Conservation (phyloP, 139 green algal species). For the Chlamydomonas asymmetrica region DNA sequence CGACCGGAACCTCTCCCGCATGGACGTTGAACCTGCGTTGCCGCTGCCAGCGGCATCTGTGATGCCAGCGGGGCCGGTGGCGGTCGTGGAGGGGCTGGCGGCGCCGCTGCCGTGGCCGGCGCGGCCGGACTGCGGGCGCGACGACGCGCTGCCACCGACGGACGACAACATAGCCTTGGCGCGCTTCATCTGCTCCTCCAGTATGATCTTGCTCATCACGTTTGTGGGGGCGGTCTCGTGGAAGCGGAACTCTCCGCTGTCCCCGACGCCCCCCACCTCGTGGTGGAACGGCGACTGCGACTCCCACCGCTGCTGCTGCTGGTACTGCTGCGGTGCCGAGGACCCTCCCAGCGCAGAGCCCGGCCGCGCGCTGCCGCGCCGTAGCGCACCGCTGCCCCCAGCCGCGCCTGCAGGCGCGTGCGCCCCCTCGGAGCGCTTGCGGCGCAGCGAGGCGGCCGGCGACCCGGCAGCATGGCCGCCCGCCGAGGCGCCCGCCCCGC, state of each 20-base stretch:
- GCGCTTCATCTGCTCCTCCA: neutral
- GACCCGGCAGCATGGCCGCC: neutral
- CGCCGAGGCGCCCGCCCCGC: neutral
- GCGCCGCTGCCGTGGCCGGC: neutral
- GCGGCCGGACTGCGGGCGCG: neutral
- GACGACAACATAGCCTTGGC: neutral
- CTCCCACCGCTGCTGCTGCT: too few relatives aligned
- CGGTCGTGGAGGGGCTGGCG: neutral
- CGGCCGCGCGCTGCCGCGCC: too few relatives aligned
- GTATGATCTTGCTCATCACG: neutral
- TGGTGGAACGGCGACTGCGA: neutral
- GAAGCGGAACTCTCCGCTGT: neutral
- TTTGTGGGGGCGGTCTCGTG: neutral
- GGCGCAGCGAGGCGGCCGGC: neutral
- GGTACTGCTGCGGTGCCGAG: too few relatives aligned
- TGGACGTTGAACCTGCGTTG: too few relatives aligned
- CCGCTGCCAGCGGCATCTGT: neutral
- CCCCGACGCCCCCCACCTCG: neutral
- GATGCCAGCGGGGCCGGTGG: neutral
- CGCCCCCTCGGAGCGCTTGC: neutral
- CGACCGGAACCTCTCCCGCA: conserved; percentile 2
- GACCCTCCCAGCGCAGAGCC: too few relatives aligned
- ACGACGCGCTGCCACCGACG: neutral
- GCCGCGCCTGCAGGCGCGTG: too few relatives aligned
- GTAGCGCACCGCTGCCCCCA: too few relatives aligned